Percentiles rank a stretch among this genome's conserved stretches.
These are phyloP conservation scores for Teunomyces lycoperdinae DNA, from an alignment of 805 yeast species.

Conservation along the genomic window DNA sequence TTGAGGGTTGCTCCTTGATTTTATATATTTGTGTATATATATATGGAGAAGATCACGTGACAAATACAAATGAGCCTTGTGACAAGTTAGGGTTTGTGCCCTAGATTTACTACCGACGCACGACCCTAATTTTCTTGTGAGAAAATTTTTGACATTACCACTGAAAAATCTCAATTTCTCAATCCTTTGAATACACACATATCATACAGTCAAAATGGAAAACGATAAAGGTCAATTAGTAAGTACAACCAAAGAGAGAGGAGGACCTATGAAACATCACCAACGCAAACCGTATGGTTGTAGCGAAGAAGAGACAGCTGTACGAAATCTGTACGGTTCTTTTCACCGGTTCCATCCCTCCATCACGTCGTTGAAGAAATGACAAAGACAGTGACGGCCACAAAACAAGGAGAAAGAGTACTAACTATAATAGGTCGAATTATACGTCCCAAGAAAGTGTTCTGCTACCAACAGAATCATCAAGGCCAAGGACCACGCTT, in stretches of 20 bases:
- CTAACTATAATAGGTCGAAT: conserved; percentile 77
- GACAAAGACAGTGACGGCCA: no score
- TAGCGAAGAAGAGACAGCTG: not conserved
- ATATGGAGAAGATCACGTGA: not conserved
- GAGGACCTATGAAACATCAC: not conserved
- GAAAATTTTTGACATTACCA: conserved; percentile 4
- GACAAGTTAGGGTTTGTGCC: conserved; percentile 8
- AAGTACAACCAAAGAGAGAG: conserved; percentile 43
- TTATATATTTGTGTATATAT: not conserved
- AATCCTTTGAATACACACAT: conserved; percentile 12
- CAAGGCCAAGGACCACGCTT: conserved; percentile 99
- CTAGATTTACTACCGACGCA: not conserved
- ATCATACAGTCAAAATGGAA: conserved; percentile 74
- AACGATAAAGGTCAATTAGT: conserved; percentile 99
- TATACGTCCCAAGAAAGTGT: conserved; percentile 99
- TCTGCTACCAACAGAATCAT: conserved; percentile 99
- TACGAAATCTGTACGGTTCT: not conserved
- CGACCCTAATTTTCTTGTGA: not conserved
- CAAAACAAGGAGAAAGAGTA: conserved; percentile 8
- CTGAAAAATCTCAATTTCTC: conserved; percentile 5
- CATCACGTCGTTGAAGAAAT: not conserved
- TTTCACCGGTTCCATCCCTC: not conserved
- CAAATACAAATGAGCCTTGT: not conserved
- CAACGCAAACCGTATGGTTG: not conserved
- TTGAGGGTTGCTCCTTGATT: not conserved